phyloP scores from a whole-genome alignment of 768 basidiomycete species.

The Kockovaella imperatae region DNA sequence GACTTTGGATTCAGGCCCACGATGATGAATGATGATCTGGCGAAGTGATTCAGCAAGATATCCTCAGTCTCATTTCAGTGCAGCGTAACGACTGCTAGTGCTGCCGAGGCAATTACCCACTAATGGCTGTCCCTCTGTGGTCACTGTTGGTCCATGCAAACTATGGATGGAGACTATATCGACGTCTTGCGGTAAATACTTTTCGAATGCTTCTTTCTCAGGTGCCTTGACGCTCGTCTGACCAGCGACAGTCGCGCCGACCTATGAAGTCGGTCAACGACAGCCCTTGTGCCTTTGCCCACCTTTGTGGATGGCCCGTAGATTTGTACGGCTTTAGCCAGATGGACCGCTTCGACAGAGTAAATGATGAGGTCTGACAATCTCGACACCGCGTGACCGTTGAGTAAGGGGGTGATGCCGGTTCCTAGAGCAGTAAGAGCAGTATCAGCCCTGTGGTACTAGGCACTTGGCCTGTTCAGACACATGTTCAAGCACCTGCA shows the following conservation, averaged over 20 bases:
- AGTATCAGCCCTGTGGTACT: not conserved
- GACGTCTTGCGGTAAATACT: slow-evolving; percentile 72
- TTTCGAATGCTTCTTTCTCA: slow-evolving; percentile 76
- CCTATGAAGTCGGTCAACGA: too few relatives aligned
- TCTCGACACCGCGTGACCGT: slow-evolving; percentile 82
- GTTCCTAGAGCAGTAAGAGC: slow-evolving; percentile 45
- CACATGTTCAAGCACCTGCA: not conserved
- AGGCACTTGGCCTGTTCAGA: not conserved
- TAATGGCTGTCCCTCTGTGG: slow-evolving; percentile 78
- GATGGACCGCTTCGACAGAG: slow-evolving; percentile 85
- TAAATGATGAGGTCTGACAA: slow-evolving; percentile 90
- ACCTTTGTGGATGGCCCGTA: slow-evolving; percentile 96
- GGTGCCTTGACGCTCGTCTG: slow-evolving; percentile 97
- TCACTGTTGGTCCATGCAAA: slow-evolving; percentile 84
- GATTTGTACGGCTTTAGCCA: slow-evolving; percentile 70
- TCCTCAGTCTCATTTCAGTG: too few relatives aligned
- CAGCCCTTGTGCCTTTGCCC: too few relatives aligned
- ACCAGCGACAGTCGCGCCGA: slow-evolving; percentile 84
- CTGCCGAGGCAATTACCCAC: slow-evolving; percentile 51
- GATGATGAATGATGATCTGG: slow-evolving; percentile 81
- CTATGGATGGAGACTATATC: slow-evolving; percentile 90
- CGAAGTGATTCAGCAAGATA: not conserved
- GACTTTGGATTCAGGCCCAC: slow-evolving; percentile 66
- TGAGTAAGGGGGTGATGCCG: slow-evolving; percentile 56
- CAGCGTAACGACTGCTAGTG: too few relatives aligned